Base-by-base conservation (phyloP, 2,329 filamentous ascomycete species). In the Endocalyx cinctus region DNA sequence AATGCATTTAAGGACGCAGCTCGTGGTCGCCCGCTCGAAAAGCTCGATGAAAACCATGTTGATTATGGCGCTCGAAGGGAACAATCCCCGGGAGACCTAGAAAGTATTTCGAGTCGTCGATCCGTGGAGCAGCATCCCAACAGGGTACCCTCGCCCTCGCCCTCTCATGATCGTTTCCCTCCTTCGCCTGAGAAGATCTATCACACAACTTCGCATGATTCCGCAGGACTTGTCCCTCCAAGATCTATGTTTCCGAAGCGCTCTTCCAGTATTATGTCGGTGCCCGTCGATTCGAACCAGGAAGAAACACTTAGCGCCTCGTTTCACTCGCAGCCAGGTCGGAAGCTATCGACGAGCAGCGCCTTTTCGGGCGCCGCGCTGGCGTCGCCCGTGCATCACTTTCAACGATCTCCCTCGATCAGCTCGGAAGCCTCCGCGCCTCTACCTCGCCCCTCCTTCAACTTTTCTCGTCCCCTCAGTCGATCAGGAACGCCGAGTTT, bases 391-490 rank as follows among this genome's bases (percentile, higher is more conserved):
- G 70, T 74, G 12, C 69, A 77, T 17, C 69, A 77, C 17, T 75
- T 82, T 48, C 76, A 79, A 38, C 76, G 88, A 50, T 94, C 89
- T 1, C 87, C 88, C 2, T 97, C 92, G 0, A 73, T 87, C 23
- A 81, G 80, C 41, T 97, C 90, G 2, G 87, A 95, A 41, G 76
- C 77, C 31, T 94, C 88, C 2, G 72, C 73, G 27, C 72, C 59
- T 8, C 53, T 88, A 22, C 78, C 82, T 10, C 76, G 82, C 12
- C 84, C 87, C 1, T 79, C 84, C 0, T 90, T 94, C 63, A 97
- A 98, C 61, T 97, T 97, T 58, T 97, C 92, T 1, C 77, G 92
- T 27, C 92, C 92, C 1, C 64, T 94, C 40, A 96, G 90, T 58
- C 74, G 82, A 53, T 75, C 79, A 39, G 79, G 78, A 41, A 79